Base-by-base conservation (phyloP, 2,329 filamentous ascomycete species). In the Aspergillus pseudonomiae region DNA sequence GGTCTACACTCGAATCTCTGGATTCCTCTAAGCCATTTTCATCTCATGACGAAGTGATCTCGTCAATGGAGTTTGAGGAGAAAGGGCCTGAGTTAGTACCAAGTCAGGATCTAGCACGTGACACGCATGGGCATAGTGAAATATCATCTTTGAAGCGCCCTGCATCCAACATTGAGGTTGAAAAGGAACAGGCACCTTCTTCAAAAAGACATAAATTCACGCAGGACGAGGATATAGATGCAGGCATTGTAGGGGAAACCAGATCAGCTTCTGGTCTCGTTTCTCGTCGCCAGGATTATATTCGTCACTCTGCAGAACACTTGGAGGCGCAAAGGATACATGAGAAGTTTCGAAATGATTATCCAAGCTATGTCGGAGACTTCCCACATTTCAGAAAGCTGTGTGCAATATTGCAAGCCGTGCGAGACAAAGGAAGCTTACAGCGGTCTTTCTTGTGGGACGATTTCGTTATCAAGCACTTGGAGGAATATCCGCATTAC, bases 381-480 rank as follows among this genome's bases (percentile, higher is more conserved):
- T 72, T 77, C 26, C 63, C 65, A 6, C 74, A 80, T 66, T 82
- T 83, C 58, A 67, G 65, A 24, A 68, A 71, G n/a, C 66, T 81
- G 28, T 81, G 79, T 60, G 67, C 65, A 21, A 78, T 73, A 56
- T 67, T 82, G 43, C 72, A 75, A 28, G 64, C 65, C 16, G 65
- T 81, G 43, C 66, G 75, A n/a, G 64, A 63, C 24, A 60, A 66
- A 21, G 77, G 74, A 6, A 59, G 70, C 32, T 63, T 79, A 41
- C 67, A 74, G 43, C 72, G 74, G 57, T 79, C 76, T 14, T 78
- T 74, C 28, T 60, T 82, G 16, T 82, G 80, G 78, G 81, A 83
- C 68, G 81, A 83, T 65, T 82, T 81, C 62, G 69, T 83, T 57
- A 80, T 79, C 59, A 74, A 76, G 66, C 74, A 81, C 64, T 68